Percentiles rank a stretch among this genome's conserved stretches.
phyloP scores from a whole-genome alignment of 1,284 basidiomycete genomes.

The Lignosus rhinocerotis region DNA sequence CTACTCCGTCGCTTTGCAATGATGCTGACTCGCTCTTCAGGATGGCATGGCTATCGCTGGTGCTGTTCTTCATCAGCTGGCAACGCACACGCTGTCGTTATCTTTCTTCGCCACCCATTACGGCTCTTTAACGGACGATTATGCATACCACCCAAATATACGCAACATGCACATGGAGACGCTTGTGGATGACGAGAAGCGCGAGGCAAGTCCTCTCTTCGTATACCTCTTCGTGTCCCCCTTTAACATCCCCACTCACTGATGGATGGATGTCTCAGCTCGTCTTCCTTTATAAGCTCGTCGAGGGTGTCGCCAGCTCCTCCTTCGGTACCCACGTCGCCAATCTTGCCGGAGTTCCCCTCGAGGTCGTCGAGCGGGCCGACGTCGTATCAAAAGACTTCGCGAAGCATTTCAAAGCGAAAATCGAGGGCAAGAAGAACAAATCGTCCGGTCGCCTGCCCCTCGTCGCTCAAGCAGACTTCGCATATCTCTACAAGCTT shows the following conservation, averaged over 20 bases:
- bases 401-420: constrained; percentile 81
- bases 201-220: constrained; percentile 54
- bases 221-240: not conserved
- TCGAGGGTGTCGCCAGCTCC: constrained; percentile 85
- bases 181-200: constrained; percentile 85
- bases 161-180: constrained; percentile 95
- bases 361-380: constrained; percentile 82
- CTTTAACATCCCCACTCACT: constrained; percentile 1
- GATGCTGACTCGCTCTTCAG: not conserved
- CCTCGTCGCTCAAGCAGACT: constrained; percentile 83
- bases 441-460: constrained; percentile 61
- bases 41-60: not conserved
- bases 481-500: constrained; percentile 70
- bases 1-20: not conserved
- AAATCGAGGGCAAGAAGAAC: constrained; percentile 66
- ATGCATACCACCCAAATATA: constrained; percentile 89
- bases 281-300: constrained; percentile 91
- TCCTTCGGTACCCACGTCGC: constrained; percentile 95
- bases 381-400: constrained; percentile 88
- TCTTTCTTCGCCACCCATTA: constrained; percentile 90
- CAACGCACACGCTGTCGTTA: constrained; percentile 86
- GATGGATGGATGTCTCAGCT: constrained; percentile 47
- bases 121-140: constrained; percentile 85
- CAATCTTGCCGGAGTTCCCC: constrained; percentile 81
- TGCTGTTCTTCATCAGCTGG: constrained; percentile 90